Percentiles rank a stretch among this genome's conserved stretches.
Conservation (phyloP, 2,329 filamentous ascomycete species). For the Laburnicola sp. region DNA sequence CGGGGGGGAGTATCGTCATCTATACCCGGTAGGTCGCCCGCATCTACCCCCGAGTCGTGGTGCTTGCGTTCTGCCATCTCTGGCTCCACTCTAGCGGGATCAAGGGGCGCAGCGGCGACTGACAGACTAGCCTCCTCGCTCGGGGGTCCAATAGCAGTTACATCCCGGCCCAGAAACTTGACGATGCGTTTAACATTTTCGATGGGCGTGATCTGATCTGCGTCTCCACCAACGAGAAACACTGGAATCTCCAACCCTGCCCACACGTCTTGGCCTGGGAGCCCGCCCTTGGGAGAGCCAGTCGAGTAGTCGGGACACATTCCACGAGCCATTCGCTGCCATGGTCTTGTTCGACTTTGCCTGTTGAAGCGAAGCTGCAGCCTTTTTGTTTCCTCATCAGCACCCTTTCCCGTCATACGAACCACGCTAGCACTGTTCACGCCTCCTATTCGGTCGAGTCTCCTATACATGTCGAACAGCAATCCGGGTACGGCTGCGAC, state of each 20-base stretch:
- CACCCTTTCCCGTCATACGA: conserved; percentile 71
- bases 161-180: conserved; percentile 43
- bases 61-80: conserved; percentile 30
- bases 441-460: conserved; percentile 79
- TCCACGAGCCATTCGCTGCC: conserved; percentile 78
- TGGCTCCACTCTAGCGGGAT: conserved; percentile 33
- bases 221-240: conserved; percentile 75
- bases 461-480: conserved; percentile 75
- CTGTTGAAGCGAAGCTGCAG: conserved; percentile 76
- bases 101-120: conserved; percentile 56
- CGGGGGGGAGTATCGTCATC: conserved; percentile 21
- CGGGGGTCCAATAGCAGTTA: conserved; percentile 38
- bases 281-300: conserved; percentile 60
- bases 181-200: conserved; percentile 71
- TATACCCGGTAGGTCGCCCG: conserved; percentile 28
- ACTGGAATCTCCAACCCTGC: conserved; percentile 71
- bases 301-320: conserved; percentile 63
- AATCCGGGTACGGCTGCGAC: conserved; percentile 70
- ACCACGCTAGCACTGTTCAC: conserved; percentile 74
- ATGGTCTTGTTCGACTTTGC: conserved; percentile 81
- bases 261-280: conserved; percentile 75
- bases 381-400: conserved; percentile 66
- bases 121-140: conserved; percentile 47
- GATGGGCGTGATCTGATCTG: conserved; percentile 75
- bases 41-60: conserved; percentile 41